Evolutionary conservation across 176 grass and related monocot species (phyloP).

Genomic region (Eleusine indica): DNA sequence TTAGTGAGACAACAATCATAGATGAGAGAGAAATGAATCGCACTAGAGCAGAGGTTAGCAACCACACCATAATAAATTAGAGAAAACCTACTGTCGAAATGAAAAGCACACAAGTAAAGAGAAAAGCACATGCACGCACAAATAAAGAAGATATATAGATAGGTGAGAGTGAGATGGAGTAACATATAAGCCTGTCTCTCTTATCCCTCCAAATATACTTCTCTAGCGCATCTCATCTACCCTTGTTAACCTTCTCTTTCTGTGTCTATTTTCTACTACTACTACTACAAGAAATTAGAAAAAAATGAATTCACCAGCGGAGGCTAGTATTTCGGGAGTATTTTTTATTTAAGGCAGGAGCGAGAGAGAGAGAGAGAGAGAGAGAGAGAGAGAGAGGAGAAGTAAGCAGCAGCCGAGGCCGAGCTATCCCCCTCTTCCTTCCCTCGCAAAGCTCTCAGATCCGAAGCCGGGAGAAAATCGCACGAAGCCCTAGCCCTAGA

Average conservation of each 20-base stretch:
- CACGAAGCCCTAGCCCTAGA: constrained; percentile 28
- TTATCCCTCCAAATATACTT: not conserved
- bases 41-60: not conserved
- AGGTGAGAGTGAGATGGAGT: constrained; percentile 24
- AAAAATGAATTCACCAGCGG: not conserved
- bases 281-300: not conserved
- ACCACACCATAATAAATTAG: constrained; percentile 1
- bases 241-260: not conserved
- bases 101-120: not conserved
- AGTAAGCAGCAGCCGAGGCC: constrained; percentile 35
- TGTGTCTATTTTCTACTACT: too few relatives aligned
- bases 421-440: constrained; percentile 39
- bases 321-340: constrained; percentile 26
- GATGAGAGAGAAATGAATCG: constrained; percentile 50
- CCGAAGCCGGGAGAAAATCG: constrained; percentile 46
- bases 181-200: constrained; percentile 19
- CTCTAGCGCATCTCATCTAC: not conserved
- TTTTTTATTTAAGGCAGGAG: constrained; percentile 47
- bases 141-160: not conserved
- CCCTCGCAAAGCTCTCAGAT: constrained; percentile 45
- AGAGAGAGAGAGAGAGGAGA: not conserved
- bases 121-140: too few relatives aligned
- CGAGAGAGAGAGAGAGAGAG: constrained; percentile 3
- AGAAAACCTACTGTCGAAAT: not conserved
- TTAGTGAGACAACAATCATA: constrained; percentile 43